Percentiles rank a stretch among this genome's conserved stretches.
phyloP scores from a whole-genome alignment of 306 rosid genomes.

The Alnus glutinosa region DNA sequence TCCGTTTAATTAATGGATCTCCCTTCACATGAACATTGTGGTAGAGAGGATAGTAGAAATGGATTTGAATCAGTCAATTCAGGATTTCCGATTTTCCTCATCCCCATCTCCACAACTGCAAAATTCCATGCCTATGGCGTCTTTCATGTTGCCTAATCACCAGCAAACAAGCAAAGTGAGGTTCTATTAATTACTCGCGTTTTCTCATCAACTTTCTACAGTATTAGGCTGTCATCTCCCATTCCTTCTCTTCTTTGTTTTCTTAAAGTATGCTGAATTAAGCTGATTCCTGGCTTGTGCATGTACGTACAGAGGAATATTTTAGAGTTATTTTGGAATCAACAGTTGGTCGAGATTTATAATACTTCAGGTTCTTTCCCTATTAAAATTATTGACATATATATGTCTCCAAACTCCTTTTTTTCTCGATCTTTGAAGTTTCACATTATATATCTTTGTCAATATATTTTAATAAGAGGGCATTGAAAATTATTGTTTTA shows the following conservation, averaged over 20 bases:
- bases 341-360: constrained; percentile 21
- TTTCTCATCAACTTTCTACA: not conserved
- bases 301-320: constrained; percentile 24
- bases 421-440: not conserved
- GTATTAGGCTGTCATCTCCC: not conserved
- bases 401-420: not conserved
- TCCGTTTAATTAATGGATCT: not conserved
- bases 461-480: too few species aligned
- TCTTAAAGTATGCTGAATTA: constrained; percentile 2
- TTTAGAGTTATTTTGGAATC: constrained; percentile 29
- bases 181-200: not conserved
- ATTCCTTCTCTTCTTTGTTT: not conserved
- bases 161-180: constrained; percentile 8
- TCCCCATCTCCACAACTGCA: not conserved
- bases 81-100: constrained; percentile 11
- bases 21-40: not conserved
- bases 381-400: not conserved
- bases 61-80: constrained; percentile 5
- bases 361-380: constrained; percentile 29
- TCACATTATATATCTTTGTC: too few species aligned
- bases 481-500: not conserved
- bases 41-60: not conserved
- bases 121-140: not conserved
- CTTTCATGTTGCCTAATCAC: not conserved
- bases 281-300: not conserved